Evolutionary conservation across 2,329 filamentous ascomycete genomes (phyloP).

Genomic region (Pochonia chlamydosporia): DNA sequence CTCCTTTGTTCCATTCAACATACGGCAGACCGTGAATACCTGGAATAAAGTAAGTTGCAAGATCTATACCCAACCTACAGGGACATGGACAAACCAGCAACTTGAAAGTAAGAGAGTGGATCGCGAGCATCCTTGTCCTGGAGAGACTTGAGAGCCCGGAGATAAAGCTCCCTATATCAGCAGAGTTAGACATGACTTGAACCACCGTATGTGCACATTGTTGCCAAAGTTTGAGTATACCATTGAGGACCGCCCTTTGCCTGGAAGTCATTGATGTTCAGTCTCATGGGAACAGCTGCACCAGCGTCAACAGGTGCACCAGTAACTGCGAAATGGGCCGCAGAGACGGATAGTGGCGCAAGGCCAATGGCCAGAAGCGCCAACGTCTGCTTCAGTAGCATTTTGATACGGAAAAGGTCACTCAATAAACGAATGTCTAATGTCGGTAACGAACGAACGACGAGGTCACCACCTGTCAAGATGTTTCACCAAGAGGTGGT

Average conservation of each 20-base stretch:
- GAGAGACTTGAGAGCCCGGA: conserved; percentile 38
- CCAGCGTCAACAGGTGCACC: conserved; percentile 33
- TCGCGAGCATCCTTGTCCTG: conserved; percentile 35
- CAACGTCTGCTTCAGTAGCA: conserved; percentile 15
- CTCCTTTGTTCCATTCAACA: conserved; percentile 36
- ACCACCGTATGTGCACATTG: too few relatives aligned
- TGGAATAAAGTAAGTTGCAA: conserved; percentile 8
- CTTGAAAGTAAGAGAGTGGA: conserved; percentile 43
- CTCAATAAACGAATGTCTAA: too few relatives aligned
- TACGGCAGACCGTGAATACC: conserved; percentile 38
- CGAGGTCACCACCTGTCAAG: too few relatives aligned
- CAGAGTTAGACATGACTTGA: too few relatives aligned
- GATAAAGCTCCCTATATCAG: conserved; percentile 42
- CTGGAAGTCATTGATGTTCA: conserved; percentile 42
- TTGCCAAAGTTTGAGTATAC: too few relatives aligned
- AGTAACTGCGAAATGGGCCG: conserved; percentile 26
- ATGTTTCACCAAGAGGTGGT: too few relatives aligned
- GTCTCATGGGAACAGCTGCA: conserved; percentile 36
- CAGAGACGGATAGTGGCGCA: conserved; percentile 16
- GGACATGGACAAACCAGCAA: conserved; percentile 37
- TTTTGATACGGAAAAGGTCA: too few relatives aligned
- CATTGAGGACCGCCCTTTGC: conserved; percentile 35
- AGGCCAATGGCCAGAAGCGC: conserved; percentile 19
- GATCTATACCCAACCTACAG: too few relatives aligned
- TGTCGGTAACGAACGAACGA: too few relatives aligned